A percentile compares a stretch with the other conserved stretches of the same genome.
phyloP scores from a whole-genome alignment of 1,284 basidiomycete genomes.

The Leccinum pachyderme region DNA sequence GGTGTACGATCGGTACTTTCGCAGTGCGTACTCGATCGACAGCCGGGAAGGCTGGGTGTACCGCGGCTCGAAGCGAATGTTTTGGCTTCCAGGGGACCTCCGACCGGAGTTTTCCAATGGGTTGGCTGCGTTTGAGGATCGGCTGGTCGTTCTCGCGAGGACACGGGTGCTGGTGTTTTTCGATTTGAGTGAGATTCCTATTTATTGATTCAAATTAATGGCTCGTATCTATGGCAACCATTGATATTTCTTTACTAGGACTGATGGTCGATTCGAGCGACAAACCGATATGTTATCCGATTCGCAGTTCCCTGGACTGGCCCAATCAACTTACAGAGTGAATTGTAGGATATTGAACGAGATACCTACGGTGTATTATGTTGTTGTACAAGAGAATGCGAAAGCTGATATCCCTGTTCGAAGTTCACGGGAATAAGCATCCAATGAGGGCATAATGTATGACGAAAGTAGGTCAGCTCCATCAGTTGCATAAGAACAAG shows the following conservation, averaged over 20 bases:
- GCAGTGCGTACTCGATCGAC: constrained; percentile 16
- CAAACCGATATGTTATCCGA: background rate
- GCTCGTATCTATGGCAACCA: background rate
- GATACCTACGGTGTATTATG: background rate
- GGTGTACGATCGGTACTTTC: constrained; percentile 20
- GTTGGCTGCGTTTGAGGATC: constrained; percentile 12
- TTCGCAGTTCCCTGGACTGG: background rate
- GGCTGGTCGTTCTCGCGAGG: constrained; percentile 9
- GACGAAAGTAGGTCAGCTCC: background rate
- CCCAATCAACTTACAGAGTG: background rate
- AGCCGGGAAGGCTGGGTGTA: constrained; percentile 17
- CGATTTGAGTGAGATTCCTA: constrained; percentile 16
- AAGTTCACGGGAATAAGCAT: background rate
- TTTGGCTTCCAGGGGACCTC: constrained; percentile 19
- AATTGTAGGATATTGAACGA: background rate
- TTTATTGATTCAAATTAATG: background rate
- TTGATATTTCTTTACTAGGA: constrained; percentile 2
- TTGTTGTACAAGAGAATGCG: background rate
- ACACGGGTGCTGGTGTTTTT: constrained; percentile 8
- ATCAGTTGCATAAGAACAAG: background rate
- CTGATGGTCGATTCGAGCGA: constrained; percentile 8
- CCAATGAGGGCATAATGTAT: background rate
- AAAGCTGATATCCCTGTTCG: background rate
- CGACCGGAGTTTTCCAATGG: constrained; percentile 13
- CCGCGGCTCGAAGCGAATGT: constrained; percentile 15